These are phyloP conservation scores for Plenodomus tracheiphilus DNA, from an alignment of 2,329 filamentous ascomycete species.

Conservation along the genomic window DNA sequence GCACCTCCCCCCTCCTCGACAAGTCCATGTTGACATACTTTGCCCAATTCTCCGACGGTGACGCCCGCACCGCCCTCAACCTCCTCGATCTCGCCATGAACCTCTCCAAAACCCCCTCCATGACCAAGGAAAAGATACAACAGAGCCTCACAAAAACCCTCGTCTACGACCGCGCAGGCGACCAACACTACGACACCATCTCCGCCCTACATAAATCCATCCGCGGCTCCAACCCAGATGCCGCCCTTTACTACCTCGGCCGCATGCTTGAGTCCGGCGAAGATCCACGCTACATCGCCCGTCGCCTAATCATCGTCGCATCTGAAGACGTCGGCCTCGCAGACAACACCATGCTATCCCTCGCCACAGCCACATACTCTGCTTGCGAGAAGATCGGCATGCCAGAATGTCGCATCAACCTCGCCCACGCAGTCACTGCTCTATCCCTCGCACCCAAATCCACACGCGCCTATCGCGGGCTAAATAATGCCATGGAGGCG, in stretches of 20 bases:
- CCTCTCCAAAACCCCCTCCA: constrained; percentile 64
- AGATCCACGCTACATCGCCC: constrained; percentile 88
- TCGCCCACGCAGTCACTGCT: constrained; percentile 85
- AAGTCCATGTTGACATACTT: constrained; percentile 79
- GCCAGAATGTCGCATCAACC: constrained; percentile 89
- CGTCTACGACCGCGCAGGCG: constrained; percentile 91
- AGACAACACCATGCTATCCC: constrained; percentile 78
- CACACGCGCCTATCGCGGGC: constrained; percentile 79
- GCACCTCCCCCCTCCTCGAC: constrained; percentile 66
- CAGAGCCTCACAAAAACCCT: constrained; percentile 84
- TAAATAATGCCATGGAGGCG: constrained; percentile 79
- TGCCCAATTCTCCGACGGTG: constrained; percentile 84
- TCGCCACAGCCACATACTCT: constrained; percentile 84
- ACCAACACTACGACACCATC: constrained; percentile 97
- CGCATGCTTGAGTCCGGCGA: constrained; percentile 96
- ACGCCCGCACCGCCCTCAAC: constrained; percentile 90
- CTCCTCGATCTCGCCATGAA: constrained; percentile 87
- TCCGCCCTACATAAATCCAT: constrained; percentile 97
- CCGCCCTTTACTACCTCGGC: constrained; percentile 89
- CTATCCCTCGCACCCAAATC: constrained; percentile 81
- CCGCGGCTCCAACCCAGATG: constrained; percentile 82
- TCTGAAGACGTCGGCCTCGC: constrained; percentile 92
- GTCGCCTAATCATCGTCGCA: constrained; percentile 91
- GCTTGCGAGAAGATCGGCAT: constrained; percentile 93
- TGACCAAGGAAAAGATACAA: constrained; percentile 79